Percentiles rank a stretch among this genome's conserved stretches.
Evolutionary conservation across 345 rosid genomes (phyloP).

Genomic region (Heritiera littoralis): DNA sequence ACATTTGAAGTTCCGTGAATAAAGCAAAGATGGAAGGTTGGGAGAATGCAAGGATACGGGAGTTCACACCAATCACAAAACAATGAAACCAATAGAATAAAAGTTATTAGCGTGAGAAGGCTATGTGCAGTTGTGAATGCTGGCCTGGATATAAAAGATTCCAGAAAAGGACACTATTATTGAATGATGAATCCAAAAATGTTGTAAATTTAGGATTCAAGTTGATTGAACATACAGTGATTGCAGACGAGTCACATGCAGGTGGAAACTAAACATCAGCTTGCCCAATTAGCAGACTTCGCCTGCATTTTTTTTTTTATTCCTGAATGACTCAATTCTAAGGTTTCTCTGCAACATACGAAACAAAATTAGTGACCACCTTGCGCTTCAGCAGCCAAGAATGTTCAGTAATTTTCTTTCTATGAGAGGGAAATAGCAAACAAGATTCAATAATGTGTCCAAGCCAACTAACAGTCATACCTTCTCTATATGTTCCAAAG

Average conservation of each 20-base stretch:
- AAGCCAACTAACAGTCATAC: not conserved
- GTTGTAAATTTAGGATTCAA: not conserved
- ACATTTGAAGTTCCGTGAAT: not conserved
- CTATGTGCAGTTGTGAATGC: not conserved
- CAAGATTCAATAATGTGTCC: not conserved
- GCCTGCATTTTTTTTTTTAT: not conserved
- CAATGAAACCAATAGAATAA: not conserved
- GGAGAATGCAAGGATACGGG: not conserved
- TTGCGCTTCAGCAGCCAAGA: not conserved
- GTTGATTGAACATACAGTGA: not conserved
- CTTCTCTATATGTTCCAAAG: slow-evolving; percentile 15
- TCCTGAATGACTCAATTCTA: not conserved
- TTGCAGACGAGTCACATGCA: not conserved
- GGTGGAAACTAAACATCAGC: not conserved
- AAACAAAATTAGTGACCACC: not conserved
- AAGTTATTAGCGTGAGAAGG: not conserved
- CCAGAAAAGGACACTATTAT: not conserved
- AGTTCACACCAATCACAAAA: not conserved
- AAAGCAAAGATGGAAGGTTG: not conserved
- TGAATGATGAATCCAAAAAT: not conserved
- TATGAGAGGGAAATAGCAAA: not conserved
- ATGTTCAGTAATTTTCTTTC: not conserved
- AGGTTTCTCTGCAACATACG: not conserved
- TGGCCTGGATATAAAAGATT: not conserved
- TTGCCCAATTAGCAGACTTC: not conserved